A percentile compares a stretch with the other conserved stretches of the same genome.
Conservation (phyloP, 192 early-diverging fungal genomes). For the Chytriomyces sp. region DNA sequence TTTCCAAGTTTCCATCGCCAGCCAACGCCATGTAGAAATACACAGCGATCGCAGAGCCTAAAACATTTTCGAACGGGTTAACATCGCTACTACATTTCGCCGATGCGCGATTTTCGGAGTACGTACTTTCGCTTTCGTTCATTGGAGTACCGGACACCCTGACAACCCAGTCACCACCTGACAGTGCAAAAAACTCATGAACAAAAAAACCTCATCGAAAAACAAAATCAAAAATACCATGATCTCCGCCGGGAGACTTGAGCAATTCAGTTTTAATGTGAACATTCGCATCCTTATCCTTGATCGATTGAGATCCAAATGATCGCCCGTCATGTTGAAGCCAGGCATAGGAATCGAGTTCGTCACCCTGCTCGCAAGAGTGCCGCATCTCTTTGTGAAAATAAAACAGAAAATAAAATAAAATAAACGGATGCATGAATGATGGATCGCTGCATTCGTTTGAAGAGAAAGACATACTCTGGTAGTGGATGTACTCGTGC, state of each 20-base stretch:
- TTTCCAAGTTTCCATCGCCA: conserved; percentile 66
- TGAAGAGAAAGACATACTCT: conserved; percentile 41
- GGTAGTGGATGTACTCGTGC: conserved; percentile 50
- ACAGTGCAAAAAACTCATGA: neutral
- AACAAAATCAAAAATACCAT: conserved; percentile 53
- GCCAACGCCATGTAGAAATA: conserved; percentile 84
- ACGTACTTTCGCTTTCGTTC: conserved; percentile 27
- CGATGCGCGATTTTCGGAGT: neutral
- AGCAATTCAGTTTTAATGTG: conserved; percentile 75
- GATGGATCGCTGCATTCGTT: neutral
- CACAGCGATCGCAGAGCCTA: conserved; percentile 50
- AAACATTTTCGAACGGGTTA: neutral
- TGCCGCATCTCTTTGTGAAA: conserved; percentile 73
- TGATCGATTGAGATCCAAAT: conserved; percentile 78
- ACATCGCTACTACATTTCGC: neutral
- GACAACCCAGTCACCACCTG: conserved; percentile 79
- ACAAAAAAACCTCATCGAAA: neutral
- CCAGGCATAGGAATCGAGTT: conserved; percentile 82
- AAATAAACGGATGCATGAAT: neutral
- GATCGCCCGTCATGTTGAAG: conserved; percentile 82
- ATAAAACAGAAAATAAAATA: neutral
- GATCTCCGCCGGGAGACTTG: conserved; percentile 67
- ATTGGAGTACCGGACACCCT: conserved; percentile 76
- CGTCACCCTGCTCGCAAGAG: conserved; percentile 88
- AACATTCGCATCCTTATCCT: conserved; percentile 69